phyloP scores from a whole-genome alignment of 2,329 filamentous ascomycete genomes.

The Trichoderma pleuroti region DNA sequence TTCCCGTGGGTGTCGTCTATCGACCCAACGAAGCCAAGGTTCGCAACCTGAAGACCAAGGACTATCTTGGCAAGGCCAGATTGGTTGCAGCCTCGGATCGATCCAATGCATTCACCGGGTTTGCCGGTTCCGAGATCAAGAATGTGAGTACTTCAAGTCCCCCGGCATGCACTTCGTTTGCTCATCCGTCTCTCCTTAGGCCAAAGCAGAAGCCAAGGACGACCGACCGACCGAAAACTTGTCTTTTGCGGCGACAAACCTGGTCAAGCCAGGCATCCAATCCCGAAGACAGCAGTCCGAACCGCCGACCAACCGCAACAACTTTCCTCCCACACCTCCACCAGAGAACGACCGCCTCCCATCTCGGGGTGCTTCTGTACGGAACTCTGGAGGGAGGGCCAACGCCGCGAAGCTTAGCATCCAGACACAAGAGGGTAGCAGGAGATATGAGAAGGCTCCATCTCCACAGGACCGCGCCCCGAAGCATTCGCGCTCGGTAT shows the following conservation, averaged over 20 bases:
- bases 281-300: constrained; percentile 84
- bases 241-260: constrained; percentile 87
- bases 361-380: constrained; percentile 57
- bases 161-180: background rate
- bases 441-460: constrained; percentile 47
- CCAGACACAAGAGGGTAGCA: constrained; percentile 50
- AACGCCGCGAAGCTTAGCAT: constrained; percentile 62
- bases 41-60: constrained; percentile 95
- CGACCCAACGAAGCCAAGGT: constrained; percentile 96
- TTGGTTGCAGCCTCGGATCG: constrained; percentile 85
- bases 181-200: constrained; percentile 33
- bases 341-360: constrained; percentile 74
- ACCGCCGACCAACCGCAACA: constrained; percentile 72
- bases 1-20: constrained; percentile 92
- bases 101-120: constrained; percentile 76
- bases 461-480: constrained; percentile 26
- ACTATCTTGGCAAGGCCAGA: constrained; percentile 94
- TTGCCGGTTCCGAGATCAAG: constrained; percentile 74
- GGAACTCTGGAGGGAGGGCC: constrained; percentile 54
- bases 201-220: constrained; percentile 60
- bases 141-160: constrained; percentile 47
- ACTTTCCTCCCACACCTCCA: constrained; percentile 97
- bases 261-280: constrained; percentile 80
- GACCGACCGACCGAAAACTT: constrained; percentile 80
- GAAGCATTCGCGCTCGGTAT: constrained; percentile 44